Conservation (phyloP, 1,284 basidiomycete genomes). For the Rhodotorula mucilaginosa region DNA sequence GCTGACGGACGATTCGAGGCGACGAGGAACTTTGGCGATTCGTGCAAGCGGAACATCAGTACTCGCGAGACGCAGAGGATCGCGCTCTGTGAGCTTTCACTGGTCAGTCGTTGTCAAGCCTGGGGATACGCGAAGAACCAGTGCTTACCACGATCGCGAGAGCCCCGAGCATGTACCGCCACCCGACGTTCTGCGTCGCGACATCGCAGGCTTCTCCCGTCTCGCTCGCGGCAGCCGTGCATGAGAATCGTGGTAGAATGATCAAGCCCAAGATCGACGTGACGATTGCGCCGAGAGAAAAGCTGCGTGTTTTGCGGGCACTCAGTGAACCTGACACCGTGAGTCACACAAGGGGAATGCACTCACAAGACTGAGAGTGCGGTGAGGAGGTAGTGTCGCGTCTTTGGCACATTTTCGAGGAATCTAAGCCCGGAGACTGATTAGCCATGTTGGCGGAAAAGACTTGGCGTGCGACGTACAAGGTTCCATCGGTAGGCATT, state of each 20-base stretch:
- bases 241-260: constrained; percentile 74
- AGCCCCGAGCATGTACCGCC: constrained; percentile 74
- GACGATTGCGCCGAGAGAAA: constrained; percentile 83
- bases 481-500: constrained; percentile 94
- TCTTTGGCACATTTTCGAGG: constrained; percentile 87
- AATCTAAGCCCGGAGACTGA: constrained; percentile 50
- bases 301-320: constrained; percentile 49
- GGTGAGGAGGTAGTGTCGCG: constrained; percentile 88
- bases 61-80: constrained; percentile 77
- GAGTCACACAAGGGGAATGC: constrained; percentile 10
- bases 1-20: constrained; percentile 76
- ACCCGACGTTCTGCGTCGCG: constrained; percentile 70
- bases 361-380: constrained; percentile 79
- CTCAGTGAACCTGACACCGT: background rate
- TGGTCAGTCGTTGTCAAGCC: background rate
- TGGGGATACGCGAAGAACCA: no score
- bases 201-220: constrained; percentile 59
- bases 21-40: constrained; percentile 78
- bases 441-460: background rate
- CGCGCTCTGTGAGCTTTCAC: constrained; percentile 61
- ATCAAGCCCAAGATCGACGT: constrained; percentile 73
- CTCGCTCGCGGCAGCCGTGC: constrained; percentile 51
- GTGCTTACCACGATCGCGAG: constrained; percentile 65
- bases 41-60: constrained; percentile 83
- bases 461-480: constrained; percentile 48